Evolutionary conservation across 805 yeast species (phyloP), one percentile per base, ranked within the genome.

Genomic region (Monosporozyma servazzii): DNA sequence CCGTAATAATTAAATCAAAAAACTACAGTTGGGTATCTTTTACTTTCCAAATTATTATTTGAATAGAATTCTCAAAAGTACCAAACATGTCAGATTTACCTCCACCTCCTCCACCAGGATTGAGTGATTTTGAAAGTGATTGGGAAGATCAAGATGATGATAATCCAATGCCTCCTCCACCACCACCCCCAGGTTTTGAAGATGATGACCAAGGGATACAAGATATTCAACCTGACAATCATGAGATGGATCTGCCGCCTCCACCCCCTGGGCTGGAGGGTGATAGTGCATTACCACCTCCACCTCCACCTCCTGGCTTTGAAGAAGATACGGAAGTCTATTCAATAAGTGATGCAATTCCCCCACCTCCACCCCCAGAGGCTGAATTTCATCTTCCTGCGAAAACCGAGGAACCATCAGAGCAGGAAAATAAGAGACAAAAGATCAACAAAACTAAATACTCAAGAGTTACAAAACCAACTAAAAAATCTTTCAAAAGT

Each of bases 41-140:
- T 39, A 7, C 17, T 18, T 18, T 39, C 25, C 11, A 18, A 39
- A 5, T 39, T 4, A 3, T 39, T 13, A 39, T 9, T 33, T 33
- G 37, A 33, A 33, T 17, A 15, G 7, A 33, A 17, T 18, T 39
- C 8, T 37, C 15, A 44, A 8, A 45, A 8, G 7, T 10, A 31
- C 33, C 27, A 45, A 25, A 33, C 39, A 54, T 54, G 54, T 41
- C 48, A 5, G 55, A 55, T 31, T 25, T 63, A 20, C 64, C 71
- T 20, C 70, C 71, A 11, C 74, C 73, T 11, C 68, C 71, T 17
- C 63, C 66, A 2, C 50, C 41, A 58, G 66, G 20, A 41, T 50
- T 13, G 65, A 65, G 27, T 68, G 71, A 48, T 15, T 21, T 17
- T 31, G 48, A 45, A 21, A 45, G 39, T 33, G 48, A 45, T 15